Evolutionary conservation across 495 filamentous ascomycete genomes (phyloP).

Genomic region (Penicillium herquei): DNA sequence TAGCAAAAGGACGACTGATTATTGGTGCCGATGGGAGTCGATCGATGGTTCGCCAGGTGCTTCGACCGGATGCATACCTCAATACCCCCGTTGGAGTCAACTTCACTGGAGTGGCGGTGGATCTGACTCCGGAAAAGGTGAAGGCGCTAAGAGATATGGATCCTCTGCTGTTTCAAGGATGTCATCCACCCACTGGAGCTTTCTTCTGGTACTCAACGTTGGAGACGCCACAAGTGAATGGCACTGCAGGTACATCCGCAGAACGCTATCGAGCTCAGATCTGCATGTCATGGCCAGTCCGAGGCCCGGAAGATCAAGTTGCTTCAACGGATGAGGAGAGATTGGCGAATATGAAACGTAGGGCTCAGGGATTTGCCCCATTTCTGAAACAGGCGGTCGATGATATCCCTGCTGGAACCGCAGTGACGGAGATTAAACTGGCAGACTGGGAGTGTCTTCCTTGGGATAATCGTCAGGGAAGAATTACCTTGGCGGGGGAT

Average conservation of each 20-base stretch:
- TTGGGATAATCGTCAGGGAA: slow-evolving; percentile 49
- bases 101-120: slow-evolving; percentile 29
- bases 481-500: slow-evolving; percentile 56
- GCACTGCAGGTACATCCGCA: not conserved
- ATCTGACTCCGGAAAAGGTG: slow-evolving; percentile 29
- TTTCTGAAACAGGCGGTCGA: slow-evolving; percentile 46
- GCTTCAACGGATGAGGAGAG: slow-evolving; percentile 36
- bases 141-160: slow-evolving; percentile 49
- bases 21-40: slow-evolving; percentile 51
- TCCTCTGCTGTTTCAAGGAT: slow-evolving; percentile 58
- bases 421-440: slow-evolving; percentile 49
- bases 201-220: slow-evolving; percentile 54
- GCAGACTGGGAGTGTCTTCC: slow-evolving; percentile 46
- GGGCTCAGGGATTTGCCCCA: slow-evolving; percentile 50
- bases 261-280: slow-evolving; percentile 28
- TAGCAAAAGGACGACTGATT: slow-evolving; percentile 23
- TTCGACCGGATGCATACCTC: slow-evolving; percentile 29
- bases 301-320: slow-evolving; percentile 25
- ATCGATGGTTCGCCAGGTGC: slow-evolving; percentile 39
- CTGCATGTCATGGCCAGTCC: slow-evolving; percentile 33
- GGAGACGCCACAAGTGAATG: slow-evolving; percentile 28
- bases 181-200: slow-evolving; percentile 49
- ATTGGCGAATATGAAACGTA: slow-evolving; percentile 48
- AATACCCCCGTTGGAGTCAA: slow-evolving; percentile 20
- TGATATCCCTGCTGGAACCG: slow-evolving; percentile 38